A percentile compares a stretch with the other conserved stretches of the same genome.
phyloP scores from a whole-genome alignment of 345 rosid species.

The Passiflora organensis region DNA sequence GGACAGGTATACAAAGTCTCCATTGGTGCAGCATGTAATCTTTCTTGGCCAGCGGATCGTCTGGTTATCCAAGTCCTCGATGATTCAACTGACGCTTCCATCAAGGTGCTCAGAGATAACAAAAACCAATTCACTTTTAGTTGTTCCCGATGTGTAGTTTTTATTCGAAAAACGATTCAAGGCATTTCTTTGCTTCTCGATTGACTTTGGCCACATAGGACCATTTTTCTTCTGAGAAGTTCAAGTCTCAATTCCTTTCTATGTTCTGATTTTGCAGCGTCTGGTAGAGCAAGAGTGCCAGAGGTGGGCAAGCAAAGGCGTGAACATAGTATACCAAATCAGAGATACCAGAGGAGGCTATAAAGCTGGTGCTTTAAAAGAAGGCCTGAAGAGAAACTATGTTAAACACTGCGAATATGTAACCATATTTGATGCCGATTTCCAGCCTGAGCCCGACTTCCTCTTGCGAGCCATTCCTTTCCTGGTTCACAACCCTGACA shows the following conservation, averaged over 20 bases:
- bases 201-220: too few relatives aligned
- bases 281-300: conserved; percentile 95
- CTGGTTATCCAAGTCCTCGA: conserved; percentile 99
- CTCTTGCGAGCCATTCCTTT: conserved; percentile 87
- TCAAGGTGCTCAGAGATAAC: conserved; percentile 65
- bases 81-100: conserved; percentile 92
- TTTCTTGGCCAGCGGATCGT: conserved; percentile 99
- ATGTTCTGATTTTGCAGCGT: conserved; percentile 49
- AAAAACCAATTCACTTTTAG: too few relatives aligned
- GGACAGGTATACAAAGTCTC: conserved; percentile 92
- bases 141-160: too few relatives aligned
- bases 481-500: conserved; percentile 56
- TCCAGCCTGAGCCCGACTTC: conserved; percentile 89
- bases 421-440: conserved; percentile 92
- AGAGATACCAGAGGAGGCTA: conserved; percentile 87
- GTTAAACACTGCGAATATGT: conserved; percentile 93
- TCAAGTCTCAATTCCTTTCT: background rate
- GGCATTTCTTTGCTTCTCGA: too few relatives aligned
- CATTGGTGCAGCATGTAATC: conserved; percentile 93
- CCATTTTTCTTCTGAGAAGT: background rate
- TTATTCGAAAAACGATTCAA: too few relatives aligned
- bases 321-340: conserved; percentile 81
- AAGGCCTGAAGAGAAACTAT: conserved; percentile 91
- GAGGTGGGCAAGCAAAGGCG: conserved; percentile 97
- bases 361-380: conserved; percentile 97